These are phyloP conservation scores for Microbotryomycetes sp. DNA, from an alignment of 1,284 basidiomycete genomes.

Conservation along the genomic window DNA sequence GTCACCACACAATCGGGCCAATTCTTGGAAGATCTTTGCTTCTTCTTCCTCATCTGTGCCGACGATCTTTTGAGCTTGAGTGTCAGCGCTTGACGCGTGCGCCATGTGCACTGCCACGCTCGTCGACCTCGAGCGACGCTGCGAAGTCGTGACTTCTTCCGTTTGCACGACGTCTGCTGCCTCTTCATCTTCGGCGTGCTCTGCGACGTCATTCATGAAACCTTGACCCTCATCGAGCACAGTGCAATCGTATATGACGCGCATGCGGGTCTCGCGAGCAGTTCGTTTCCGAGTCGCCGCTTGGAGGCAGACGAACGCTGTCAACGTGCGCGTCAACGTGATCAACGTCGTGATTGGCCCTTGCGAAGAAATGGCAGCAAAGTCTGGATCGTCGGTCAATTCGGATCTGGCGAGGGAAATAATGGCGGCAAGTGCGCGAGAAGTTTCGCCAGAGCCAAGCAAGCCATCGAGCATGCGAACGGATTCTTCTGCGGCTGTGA, in stretches of 20 bases:
- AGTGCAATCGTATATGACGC: constrained; percentile 47
- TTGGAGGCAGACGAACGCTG: constrained; percentile 49
- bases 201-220: background rate
- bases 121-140: background rate
- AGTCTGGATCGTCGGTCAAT: constrained; percentile 40
- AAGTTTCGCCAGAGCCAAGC: constrained; percentile 49
- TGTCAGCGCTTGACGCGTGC: background rate
- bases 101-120: background rate
- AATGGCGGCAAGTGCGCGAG: constrained; percentile 46
- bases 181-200: background rate
- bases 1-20: constrained; percentile 31
- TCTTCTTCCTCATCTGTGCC: constrained; percentile 29
- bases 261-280: constrained; percentile 40
- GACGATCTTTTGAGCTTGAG: background rate
- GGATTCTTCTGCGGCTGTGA: constrained; percentile 46
- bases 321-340: constrained; percentile 47
- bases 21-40: constrained; percentile 28
- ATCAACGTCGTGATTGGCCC: constrained; percentile 40
- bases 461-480: constrained; percentile 48
- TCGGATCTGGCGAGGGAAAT: constrained; percentile 47
- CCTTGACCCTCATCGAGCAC: constrained; percentile 39
- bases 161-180: background rate
- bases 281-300: constrained; percentile 45
- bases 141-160: background rate
- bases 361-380: constrained; percentile 36